These are phyloP conservation scores for Sarocladiaceae sp. DNA, from an alignment of 2,329 filamentous ascomycete genomes.

Conservation along the genomic window DNA sequence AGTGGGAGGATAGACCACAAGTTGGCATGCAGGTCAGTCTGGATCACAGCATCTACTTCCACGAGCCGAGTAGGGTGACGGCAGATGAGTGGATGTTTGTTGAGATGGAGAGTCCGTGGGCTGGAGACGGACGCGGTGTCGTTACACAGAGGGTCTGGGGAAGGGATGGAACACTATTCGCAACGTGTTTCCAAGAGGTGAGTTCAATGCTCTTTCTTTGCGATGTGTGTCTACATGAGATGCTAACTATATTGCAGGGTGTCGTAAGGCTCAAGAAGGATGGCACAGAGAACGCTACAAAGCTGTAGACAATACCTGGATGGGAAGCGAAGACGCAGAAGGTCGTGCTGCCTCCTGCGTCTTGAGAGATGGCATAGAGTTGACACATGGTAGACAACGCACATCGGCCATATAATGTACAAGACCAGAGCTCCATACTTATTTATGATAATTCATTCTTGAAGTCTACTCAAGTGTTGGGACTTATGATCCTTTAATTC, in stretches of 20 bases:
- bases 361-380: background rate
- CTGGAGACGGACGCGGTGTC: slow-evolving; percentile 70
- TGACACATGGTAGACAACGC: background rate
- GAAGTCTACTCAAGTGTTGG: too few species aligned
- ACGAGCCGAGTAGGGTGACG: slow-evolving; percentile 53
- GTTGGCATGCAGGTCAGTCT: slow-evolving; percentile 84
- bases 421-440: too few species aligned
- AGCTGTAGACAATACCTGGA: slow-evolving; percentile 22
- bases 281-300: slow-evolving; percentile 25
- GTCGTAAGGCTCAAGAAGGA: slow-evolving; percentile 46
- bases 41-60: slow-evolving; percentile 71
- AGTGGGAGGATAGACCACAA: slow-evolving; percentile 47
- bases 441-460: too few species aligned
- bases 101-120: slow-evolving; percentile 79
- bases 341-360: background rate
- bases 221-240: background rate
- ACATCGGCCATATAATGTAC: too few species aligned
- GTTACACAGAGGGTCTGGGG: slow-evolving; percentile 73
- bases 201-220: slow-evolving; percentile 19
- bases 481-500: too few species aligned
- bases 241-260: slow-evolving; percentile 30
- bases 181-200: slow-evolving; percentile 77
- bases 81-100: slow-evolving; percentile 75
- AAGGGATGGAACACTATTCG: slow-evolving; percentile 66
- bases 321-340: too few species aligned